phyloP scores from a whole-genome alignment of 2,329 filamentous ascomycete genomes.

The Alternaria rosae region DNA sequence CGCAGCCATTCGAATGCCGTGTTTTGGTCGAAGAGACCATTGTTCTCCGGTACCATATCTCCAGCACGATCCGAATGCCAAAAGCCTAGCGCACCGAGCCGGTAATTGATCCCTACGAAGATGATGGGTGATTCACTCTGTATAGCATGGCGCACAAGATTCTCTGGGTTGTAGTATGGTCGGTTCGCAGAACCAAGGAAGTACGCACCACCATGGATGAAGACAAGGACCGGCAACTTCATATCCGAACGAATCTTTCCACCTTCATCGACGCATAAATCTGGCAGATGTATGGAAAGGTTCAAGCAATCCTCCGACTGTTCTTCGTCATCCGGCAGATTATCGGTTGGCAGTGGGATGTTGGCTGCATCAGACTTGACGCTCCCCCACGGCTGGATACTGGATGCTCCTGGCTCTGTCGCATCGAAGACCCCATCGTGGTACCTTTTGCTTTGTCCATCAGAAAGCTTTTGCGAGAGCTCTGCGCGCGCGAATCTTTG shows the following conservation, averaged over 20 bases:
- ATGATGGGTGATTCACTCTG: conserved; percentile 12
- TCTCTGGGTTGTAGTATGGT: conserved; percentile 58
- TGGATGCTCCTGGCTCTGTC: conserved; percentile 19
- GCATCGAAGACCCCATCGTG: conserved; percentile 19
- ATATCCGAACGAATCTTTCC: conserved; percentile 11
- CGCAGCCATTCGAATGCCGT: conserved; percentile 48
- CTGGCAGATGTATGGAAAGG: conserved; percentile 36
- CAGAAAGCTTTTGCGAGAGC: background rate
- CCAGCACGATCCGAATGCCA: conserved; percentile 56
- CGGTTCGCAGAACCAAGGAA: conserved; percentile 58
- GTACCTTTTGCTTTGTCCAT: background rate
- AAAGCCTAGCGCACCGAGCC: conserved; percentile 36
- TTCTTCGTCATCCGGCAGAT: conserved; percentile 23
- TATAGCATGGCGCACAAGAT: conserved; percentile 15
- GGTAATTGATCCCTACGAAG: conserved; percentile 28
- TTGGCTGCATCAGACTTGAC: conserved; percentile 26
- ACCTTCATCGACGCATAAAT: conserved; percentile 54
- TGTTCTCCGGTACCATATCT: conserved; percentile 31
- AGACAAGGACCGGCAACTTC: conserved; percentile 59
- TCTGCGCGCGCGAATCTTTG: conserved; percentile 24
- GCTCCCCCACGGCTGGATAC: conserved; percentile 24
- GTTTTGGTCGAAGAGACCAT: conserved; percentile 43
- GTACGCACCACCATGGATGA: conserved; percentile 62
- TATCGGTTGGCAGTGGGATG: conserved; percentile 21
- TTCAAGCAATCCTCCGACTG: conserved; percentile 56